Evolutionary conservation across 192 early-diverging fungal genomes (phyloP), one percentile per base, ranked within the genome.

Genomic region (Powellomyces hirtus): DNA sequence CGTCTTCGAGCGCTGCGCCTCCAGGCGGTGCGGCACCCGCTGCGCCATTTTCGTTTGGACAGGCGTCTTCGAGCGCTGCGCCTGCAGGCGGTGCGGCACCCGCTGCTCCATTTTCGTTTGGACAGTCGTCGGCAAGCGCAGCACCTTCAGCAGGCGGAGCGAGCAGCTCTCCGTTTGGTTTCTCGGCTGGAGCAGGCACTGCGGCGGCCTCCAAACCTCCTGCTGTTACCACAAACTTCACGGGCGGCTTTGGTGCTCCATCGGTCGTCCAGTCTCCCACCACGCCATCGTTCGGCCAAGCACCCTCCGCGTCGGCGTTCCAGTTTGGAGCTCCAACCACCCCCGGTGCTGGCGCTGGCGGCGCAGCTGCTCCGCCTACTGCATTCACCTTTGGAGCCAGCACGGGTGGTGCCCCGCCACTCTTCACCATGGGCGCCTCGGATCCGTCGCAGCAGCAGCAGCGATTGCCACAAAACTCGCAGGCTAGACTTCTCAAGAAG

Each of bases 241-340:
- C 46, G 4, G 14, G 5, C 14, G 46, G 5, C 46, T 18, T 18
- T 18, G n/a, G n/a, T 49, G 5, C 46, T 49, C n/a, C 46, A 49
- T 24, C 46, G 46, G 26, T 24, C 2, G 46, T 49, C n/a, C 46
- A 49, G 46, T 49, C 46, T 18, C 46, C 46, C 46, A 49, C 46
- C 5, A 16, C 46, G 4, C n/a, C n/a, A n/a, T n/a, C n/a, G n/a
- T 49, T 49, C 26, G 46, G 46, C 40, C 8, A 42, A 18, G 46
- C 46, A 16, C 46, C 46, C 26, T 49, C 26, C 46, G 26, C 46
- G n/a, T 49, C 59, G n/a, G 5, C 59, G 30, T 64, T 64, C 49
- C 18, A 46, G 22, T 64, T 64, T 61, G 59, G 59, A 16, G 59
- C 59, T 22, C 11, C 59, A 22, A 22, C 59, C 31, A 40, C 33